A percentile compares a stretch with the other conserved stretches of the same genome.
Evolutionary conservation across 1,284 basidiomycete species (phyloP).

Genomic region (Ceratobasidium papillatum): DNA sequence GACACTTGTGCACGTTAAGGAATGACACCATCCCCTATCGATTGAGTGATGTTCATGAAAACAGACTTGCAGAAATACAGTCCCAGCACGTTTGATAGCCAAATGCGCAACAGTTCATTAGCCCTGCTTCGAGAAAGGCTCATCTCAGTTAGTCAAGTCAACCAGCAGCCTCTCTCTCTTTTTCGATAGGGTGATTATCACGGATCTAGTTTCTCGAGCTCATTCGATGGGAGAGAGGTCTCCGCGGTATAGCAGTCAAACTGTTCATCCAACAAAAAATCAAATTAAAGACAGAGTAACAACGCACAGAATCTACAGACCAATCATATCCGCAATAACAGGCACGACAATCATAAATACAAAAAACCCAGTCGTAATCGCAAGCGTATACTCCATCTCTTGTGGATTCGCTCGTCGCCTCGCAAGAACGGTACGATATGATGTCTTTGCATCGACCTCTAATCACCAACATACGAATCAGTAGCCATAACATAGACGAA

Average conservation of each 20-base stretch:
- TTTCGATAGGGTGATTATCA: no score
- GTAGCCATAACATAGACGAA: no score
- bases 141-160: background rate
- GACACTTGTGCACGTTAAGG: no score
- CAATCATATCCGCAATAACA: slow-evolving; percentile 6
- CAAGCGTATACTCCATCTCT: slow-evolving; percentile 37
- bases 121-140: no score
- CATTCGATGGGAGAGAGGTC: no score
- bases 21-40: no score
- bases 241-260: no score
- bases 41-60: no score
- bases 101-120: background rate
- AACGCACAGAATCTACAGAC: background rate
- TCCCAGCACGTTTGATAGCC: background rate
- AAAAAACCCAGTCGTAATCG: slow-evolving; percentile 35
- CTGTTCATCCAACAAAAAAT: background rate
- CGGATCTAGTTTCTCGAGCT: no score
- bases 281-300: background rate
- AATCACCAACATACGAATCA: background rate
- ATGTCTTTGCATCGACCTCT: slow-evolving; percentile 30
- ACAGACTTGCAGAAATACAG: no score
- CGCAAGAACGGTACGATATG: slow-evolving; percentile 19
- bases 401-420: slow-evolving; percentile 37
- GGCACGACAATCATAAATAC: slow-evolving; percentile 36
- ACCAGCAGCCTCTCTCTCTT: no score